Percentiles rank a stretch among this genome's conserved stretches.
These are phyloP conservation scores for Monosporascus sp. DNA, from an alignment of 2,329 filamentous ascomycete genomes.

Conservation along the genomic window DNA sequence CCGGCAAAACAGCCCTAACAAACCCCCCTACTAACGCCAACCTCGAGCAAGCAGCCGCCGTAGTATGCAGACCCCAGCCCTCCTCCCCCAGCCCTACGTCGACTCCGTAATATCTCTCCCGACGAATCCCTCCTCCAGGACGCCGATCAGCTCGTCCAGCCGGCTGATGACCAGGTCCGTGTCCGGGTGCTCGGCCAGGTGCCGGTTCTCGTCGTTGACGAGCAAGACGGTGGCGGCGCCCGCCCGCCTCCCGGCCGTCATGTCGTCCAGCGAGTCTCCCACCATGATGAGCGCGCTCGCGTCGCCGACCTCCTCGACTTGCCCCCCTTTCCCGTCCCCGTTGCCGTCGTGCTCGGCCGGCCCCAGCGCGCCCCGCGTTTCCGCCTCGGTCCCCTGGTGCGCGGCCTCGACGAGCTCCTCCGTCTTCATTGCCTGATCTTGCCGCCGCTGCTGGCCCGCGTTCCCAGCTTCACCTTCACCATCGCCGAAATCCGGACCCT, in stretches of 20 bases:
- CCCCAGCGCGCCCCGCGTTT: slow-evolving; percentile 15
- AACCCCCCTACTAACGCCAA: too few relatives aligned
- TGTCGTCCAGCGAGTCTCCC: slow-evolving; percentile 85
- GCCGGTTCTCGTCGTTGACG: slow-evolving; percentile 72
- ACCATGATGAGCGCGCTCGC: slow-evolving; percentile 56
- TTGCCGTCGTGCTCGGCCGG: slow-evolving; percentile 9
- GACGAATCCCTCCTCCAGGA: slow-evolving; percentile 71
- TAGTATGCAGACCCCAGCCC: background rate
- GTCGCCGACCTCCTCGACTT: slow-evolving; percentile 41
- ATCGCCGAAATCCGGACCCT: too few relatives aligned
- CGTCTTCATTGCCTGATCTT: slow-evolving; percentile 3
- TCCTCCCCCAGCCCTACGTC: background rate
- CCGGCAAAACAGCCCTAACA: too few relatives aligned
- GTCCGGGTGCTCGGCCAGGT: slow-evolving; percentile 64
- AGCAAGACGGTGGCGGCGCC: slow-evolving; percentile 89
- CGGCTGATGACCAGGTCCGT: slow-evolving; percentile 69
- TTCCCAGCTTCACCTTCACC: background rate
- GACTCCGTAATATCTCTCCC: slow-evolving; percentile 34
- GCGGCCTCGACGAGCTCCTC: slow-evolving; percentile 14
- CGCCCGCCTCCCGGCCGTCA: slow-evolving; percentile 77
- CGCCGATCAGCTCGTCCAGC: slow-evolving; percentile 69
- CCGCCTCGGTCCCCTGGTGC: slow-evolving; percentile 5
- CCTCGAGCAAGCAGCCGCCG: too few relatives aligned
- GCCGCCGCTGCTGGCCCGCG: slow-evolving; percentile 1
- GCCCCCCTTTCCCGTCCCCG: slow-evolving; percentile 11